Base-by-base conservation (phyloP, 148 eudicot genomes). In the Amaranthus hypochondriacus region DNA sequence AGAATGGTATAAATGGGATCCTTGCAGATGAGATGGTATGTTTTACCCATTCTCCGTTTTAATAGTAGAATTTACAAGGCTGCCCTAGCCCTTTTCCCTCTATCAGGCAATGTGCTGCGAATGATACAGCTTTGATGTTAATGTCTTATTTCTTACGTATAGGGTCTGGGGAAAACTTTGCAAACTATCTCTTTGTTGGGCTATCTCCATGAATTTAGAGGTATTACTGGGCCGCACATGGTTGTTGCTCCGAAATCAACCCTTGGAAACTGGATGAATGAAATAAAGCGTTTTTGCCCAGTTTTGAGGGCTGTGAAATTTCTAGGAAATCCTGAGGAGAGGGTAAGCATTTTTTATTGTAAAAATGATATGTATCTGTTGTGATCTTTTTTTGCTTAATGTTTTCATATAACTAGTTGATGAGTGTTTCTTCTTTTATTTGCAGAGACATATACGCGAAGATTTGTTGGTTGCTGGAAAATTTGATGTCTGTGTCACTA, bases 251-350 rank as follows among this genome's bases (percentile, higher is more conserved):
- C 99, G 47, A 95, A 95, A 79, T 95, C 99, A 64, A 95, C 99
- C 5, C 96, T 95, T 71, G 99, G 99, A 8, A 95, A 95, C 72
- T 95, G 99, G 99, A 95, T 95, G 99, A 95, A 95, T 86, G 99
- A 95, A 83, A 95, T 95, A 44, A 87, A 86, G 67, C 93, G 99
- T 8, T 95, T 95, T 79, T 95, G 99, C 72, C 97, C 99, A 18
- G 57, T 84, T 76, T 43, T 95, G 47, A 97, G 99, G 60, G 92
- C 99, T 66, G 83, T 95, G 44, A 95, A 95, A 50, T 90, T 95
- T 74, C 88, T 95, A 48, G 99, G 99, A 58, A 90, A 89, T 78
- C 99, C 93, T 4, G 99, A 95, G 62, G 99, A 95, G 86, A 86
- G 99, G 83, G 99, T 90, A 75, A 73, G 90, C 76, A 64, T 46